Base-by-base conservation (phyloP, 1,139 yeast genomes). In the Hemisphaericaspora xylofermentans region DNA sequence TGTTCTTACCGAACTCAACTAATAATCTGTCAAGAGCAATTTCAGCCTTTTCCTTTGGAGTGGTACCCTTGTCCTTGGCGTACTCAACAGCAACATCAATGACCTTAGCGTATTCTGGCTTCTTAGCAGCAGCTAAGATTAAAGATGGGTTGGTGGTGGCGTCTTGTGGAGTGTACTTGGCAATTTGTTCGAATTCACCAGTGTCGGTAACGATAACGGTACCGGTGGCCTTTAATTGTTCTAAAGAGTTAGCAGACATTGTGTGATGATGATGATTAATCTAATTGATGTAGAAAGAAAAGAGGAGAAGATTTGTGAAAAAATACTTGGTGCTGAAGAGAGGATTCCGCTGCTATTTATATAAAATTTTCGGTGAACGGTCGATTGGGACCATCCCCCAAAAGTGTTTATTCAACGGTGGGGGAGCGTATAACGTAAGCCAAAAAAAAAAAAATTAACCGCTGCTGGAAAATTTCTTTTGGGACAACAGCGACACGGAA, bases 71-170 rank as follows among this genome's bases (percentile, higher is more conserved):
- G 61, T 68, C 69, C 71, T 88, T 82, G 58, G 93, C 97, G 72
- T 84, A 88, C 40, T 79, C 86, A 54, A 93, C 85, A 47, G 98
- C 98, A 53, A 78, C 78, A 64, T 93, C 98, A 56, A 93, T 88
- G 66, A 93, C 79, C 65, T 80, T 77, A 51, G 96, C 84, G 73
- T 93, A 93, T 61, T 85, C 91, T 42, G 93, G 71, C 75, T 89
- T 88, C 71, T 86, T 88, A 48, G 98, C 64, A 49, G 98, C 98
- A 52, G 98, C 98, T 61, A 94, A 78, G 62, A 93, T 93, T 75
- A 93, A 79, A 36, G 98, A 91, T 55, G 99, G 98, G 78, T 93
- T 93, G 68, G 99, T 93, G 63, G 98, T 93, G 53, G 98, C 96
- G 71, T 93, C 98, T 76, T 93, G 98, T 56, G 98, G 98, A 60